Conservation (phyloP, 2,329 filamentous ascomycete genomes). For the Neonectria ditissima region DNA sequence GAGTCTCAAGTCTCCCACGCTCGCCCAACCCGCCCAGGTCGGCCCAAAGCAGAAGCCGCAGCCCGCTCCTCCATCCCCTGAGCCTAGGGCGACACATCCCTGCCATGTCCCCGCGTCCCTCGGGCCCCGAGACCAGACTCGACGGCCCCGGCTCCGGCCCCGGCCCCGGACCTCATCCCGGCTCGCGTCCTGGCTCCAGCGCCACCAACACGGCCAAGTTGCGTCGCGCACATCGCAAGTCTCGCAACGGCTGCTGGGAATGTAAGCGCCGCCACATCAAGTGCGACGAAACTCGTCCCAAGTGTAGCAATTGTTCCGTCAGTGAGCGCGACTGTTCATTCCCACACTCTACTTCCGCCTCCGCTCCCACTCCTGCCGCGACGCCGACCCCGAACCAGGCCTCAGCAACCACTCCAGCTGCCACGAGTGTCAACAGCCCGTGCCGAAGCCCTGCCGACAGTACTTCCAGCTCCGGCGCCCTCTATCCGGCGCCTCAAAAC, state of each 20-base stretch:
- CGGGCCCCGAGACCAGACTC: slow-evolving; percentile 19
- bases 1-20: too few relatives aligned
- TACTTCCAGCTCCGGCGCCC: slow-evolving; percentile 29
- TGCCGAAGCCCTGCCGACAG: slow-evolving; percentile 40
- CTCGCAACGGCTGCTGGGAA: slow-evolving; percentile 55
- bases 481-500: slow-evolving; percentile 25
- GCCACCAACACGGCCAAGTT: slow-evolving; percentile 42
- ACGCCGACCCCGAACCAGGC: slow-evolving; percentile 19
- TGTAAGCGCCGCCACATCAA: slow-evolving; percentile 57
- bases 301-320: slow-evolving; percentile 55
- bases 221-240: slow-evolving; percentile 54
- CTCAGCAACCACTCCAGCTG: slow-evolving; percentile 19
- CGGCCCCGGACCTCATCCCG: slow-evolving; percentile 28
- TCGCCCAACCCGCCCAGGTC: neutral
- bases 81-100: neutral
- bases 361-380: neutral
- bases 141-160: slow-evolving; percentile 32
- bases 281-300: slow-evolving; percentile 56
- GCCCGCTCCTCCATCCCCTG: neutral
- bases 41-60: neutral
- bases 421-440: slow-evolving; percentile 24
- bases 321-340: slow-evolving; percentile 53
- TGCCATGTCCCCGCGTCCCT: slow-evolving; percentile 37
- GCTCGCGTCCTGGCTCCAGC: slow-evolving; percentile 26
- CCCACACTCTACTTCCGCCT: slow-evolving; percentile 31